phyloP scores from a whole-genome alignment of 1,139 yeast species.

The Pichia cactophila region DNA sequence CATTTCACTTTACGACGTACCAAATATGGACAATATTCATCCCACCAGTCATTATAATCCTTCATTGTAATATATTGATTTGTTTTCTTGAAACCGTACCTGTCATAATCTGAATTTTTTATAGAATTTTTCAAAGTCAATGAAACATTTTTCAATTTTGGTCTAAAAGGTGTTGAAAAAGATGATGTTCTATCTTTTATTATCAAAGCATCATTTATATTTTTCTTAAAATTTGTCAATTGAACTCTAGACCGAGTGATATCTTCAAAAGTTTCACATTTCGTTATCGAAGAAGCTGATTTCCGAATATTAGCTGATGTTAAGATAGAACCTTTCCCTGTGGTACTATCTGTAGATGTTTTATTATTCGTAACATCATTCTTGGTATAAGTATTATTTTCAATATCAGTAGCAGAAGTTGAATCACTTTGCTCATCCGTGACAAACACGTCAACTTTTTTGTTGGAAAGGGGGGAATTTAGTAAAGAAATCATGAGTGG shows the following conservation, averaged over 20 bases:
- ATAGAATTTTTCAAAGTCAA: constrained; percentile 9
- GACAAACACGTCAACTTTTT: background rate
- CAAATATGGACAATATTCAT: constrained; percentile 54
- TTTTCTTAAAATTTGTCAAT: constrained; percentile 1
- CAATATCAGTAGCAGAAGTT: background rate
- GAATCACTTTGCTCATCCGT: background rate
- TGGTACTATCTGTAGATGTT: background rate
- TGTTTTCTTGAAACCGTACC: constrained; percentile 79
- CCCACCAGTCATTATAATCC: constrained; percentile 74
- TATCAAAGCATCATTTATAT: background rate
- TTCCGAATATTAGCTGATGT: background rate
- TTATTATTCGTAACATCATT: too few species aligned
- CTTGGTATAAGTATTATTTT: background rate
- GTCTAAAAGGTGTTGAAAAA: constrained; percentile 3
- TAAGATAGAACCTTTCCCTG: background rate
- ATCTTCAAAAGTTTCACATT: constrained; percentile 4
- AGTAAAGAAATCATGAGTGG: background rate
- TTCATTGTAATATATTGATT: constrained; percentile 42
- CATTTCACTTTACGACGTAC: constrained; percentile 66
- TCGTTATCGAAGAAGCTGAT: constrained; percentile 5
- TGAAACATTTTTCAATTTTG: background rate
- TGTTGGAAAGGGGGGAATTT: background rate
- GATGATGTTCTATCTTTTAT: constrained; percentile 4
- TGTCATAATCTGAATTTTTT: constrained; percentile 43
- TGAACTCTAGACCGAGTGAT: constrained; percentile 2